phyloP scores from a whole-genome alignment of 2,329 filamentous ascomycete genomes.

The Aspergillus fijiensis region DNA sequence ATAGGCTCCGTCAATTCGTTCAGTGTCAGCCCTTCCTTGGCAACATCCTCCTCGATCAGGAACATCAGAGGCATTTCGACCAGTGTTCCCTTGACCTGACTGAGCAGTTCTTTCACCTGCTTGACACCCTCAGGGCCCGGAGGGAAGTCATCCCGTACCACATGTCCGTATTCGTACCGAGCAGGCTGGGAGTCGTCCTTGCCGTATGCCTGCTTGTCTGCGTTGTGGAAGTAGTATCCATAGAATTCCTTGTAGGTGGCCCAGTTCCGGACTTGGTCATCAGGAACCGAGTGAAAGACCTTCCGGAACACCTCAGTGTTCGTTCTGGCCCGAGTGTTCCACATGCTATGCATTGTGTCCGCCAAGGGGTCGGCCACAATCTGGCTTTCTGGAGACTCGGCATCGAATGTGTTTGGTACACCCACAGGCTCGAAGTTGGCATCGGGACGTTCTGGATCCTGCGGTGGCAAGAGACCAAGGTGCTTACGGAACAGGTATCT shows the following conservation, averaged over 20 bases:
- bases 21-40: constrained; percentile 72
- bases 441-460: constrained; percentile 63
- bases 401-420: constrained; percentile 56
- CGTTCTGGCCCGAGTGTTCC: constrained; percentile 58
- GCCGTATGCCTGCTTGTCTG: constrained; percentile 45
- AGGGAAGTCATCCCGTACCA: constrained; percentile 73
- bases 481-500: constrained; percentile 89
- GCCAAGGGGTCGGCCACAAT: constrained; percentile 59
- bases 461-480: constrained; percentile 73
- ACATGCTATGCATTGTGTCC: constrained; percentile 55
- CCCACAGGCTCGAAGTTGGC: constrained; percentile 60
- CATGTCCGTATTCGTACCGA: constrained; percentile 80
- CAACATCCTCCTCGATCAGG: constrained; percentile 80
- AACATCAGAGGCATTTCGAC: constrained; percentile 93
- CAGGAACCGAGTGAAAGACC: constrained; percentile 63
- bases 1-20: constrained; percentile 71
- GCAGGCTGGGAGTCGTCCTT: constrained; percentile 44
- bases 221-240: constrained; percentile 56
- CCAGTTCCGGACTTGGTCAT: constrained; percentile 60
- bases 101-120: constrained; percentile 71
- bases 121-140: constrained; percentile 62
- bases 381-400: constrained; percentile 49
- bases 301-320: constrained; percentile 63
- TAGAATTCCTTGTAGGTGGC: constrained; percentile 64
- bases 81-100: constrained; percentile 65